Conservation (phyloP, 495 filamentous ascomycete species). For the Cercophora sp. region DNA sequence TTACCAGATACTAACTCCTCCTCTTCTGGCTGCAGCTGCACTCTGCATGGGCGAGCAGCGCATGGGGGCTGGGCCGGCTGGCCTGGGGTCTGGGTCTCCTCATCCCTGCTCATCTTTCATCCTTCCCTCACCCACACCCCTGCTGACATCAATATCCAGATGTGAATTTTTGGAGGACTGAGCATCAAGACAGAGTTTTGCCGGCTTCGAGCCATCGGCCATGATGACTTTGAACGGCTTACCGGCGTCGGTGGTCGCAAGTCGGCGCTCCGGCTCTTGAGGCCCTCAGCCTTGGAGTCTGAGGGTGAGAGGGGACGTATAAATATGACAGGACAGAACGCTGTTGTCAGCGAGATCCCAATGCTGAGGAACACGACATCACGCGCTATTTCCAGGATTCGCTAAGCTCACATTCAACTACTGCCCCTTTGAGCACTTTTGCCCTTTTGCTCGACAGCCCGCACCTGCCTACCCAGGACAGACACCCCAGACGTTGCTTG, state of each 20-base stretch:
- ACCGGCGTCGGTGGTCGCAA: neutral
- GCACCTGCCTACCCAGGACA: neutral
- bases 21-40: no score
- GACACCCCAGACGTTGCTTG: neutral
- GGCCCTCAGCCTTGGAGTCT: neutral
- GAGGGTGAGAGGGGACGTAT: neutral
- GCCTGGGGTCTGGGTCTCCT: neutral
- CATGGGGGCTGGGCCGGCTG: neutral
- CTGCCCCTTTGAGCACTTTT: neutral
- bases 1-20: no score
- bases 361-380: neutral
- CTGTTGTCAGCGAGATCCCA: neutral
- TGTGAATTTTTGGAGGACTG: conserved; percentile 5
- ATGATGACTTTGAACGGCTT: neutral
- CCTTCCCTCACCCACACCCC: neutral
- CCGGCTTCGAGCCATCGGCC: neutral
- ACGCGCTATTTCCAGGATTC: conserved; percentile 6
- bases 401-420: neutral
- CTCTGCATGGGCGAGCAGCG: no score
- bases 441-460: neutral
- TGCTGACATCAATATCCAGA: neutral
- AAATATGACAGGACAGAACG: neutral
- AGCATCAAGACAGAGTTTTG: neutral
- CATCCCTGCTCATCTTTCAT: neutral
- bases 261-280: neutral